Evolutionary conservation across 2,329 filamentous ascomycete species (phyloP).

Genomic region (Penicillium sp.): DNA sequence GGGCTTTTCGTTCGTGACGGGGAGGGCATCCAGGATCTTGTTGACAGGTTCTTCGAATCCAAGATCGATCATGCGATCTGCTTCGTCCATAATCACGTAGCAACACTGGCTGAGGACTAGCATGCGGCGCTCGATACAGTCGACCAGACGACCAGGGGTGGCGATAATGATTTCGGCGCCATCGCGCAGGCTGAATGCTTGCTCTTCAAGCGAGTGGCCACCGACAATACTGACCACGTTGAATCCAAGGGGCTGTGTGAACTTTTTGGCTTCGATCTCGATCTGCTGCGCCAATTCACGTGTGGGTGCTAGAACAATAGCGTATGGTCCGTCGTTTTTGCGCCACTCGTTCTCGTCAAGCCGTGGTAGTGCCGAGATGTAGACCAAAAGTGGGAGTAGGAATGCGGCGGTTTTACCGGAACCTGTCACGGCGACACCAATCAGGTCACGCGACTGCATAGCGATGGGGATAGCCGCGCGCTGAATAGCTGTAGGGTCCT

Average conservation of each 20-base stretch:
- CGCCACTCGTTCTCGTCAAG: conserved; percentile 78
- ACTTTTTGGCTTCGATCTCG: conserved; percentile 89
- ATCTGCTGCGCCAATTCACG: conserved; percentile 98
- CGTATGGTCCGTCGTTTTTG: conserved; percentile 93
- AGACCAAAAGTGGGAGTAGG: conserved; percentile 84
- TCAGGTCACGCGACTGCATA: conserved; percentile 88
- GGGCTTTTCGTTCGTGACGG: conserved; percentile 90
- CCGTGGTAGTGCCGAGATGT: conserved; percentile 86
- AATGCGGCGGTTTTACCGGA: conserved; percentile 98
- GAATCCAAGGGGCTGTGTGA: conserved; percentile 86
- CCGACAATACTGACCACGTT: conserved; percentile 97
- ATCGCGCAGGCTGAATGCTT: conserved; percentile 83
- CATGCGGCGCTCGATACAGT: conserved; percentile 91
- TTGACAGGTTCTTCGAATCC: conserved; percentile 98
- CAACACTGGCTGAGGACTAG: conserved; percentile 94
- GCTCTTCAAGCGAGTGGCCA: conserved; percentile 92
- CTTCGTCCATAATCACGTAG: conserved; percentile 99
- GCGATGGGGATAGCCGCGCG: conserved; percentile 94
- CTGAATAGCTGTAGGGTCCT: conserved; percentile 88
- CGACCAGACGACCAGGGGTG: conserved; percentile 94
- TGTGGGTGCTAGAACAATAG: conserved; percentile 93
- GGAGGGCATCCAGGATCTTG: conserved; percentile 92
- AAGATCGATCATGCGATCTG: conserved; percentile 97
- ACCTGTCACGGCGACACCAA: conserved; percentile 95
- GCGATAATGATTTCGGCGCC: conserved; percentile 97